Conservation (phyloP, 371 early-diverging fungal genomes). For the Syncephalastrum contaminatum region DNA sequence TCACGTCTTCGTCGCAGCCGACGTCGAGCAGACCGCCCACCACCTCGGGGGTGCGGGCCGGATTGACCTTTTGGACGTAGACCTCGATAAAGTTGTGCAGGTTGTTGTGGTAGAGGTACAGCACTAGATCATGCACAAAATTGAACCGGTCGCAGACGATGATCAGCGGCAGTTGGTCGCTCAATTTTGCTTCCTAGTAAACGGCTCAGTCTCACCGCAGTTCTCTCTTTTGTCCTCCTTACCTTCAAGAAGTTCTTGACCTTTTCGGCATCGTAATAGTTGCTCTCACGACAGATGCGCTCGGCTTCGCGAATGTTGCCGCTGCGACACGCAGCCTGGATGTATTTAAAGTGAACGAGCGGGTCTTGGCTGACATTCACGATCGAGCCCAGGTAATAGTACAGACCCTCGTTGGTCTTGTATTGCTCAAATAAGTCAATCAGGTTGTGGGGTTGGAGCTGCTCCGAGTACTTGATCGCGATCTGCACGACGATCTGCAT, state of each 20-base stretch:
- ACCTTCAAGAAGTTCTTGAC: conserved; percentile 96
- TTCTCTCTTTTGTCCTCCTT: not conserved
- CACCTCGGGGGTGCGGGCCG: conserved; percentile 91
- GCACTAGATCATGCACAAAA: conserved; percentile 95
- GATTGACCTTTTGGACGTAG: conserved; percentile 97
- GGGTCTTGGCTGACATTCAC: conserved; percentile 94
- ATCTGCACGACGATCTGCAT: conserved; percentile 93
- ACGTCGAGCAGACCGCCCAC: conserved; percentile 96
- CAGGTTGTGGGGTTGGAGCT: conserved; percentile 84
- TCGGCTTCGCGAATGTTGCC: conserved; percentile 97
- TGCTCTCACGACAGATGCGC: conserved; percentile 94
- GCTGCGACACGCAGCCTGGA: conserved; percentile 93
- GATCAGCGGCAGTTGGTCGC: conserved; percentile 95
- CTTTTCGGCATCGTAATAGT: conserved; percentile 93
- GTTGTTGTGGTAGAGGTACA: conserved; percentile 92
- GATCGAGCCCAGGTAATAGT: conserved; percentile 92
- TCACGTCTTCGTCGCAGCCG: conserved; percentile 92
- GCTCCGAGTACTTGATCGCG: conserved; percentile 95
- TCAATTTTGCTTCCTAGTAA: conserved; percentile 90
- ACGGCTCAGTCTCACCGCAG: no score
- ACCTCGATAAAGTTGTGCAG: conserved; percentile 94
- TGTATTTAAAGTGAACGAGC: conserved; percentile 97
- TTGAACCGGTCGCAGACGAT: conserved; percentile 97
- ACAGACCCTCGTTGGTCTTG: conserved; percentile 92
- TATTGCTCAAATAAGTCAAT: conserved; percentile 89